Base-by-base conservation (phyloP, 2,329 filamentous ascomycete genomes). In the Ascocoryne sarcoides region DNA sequence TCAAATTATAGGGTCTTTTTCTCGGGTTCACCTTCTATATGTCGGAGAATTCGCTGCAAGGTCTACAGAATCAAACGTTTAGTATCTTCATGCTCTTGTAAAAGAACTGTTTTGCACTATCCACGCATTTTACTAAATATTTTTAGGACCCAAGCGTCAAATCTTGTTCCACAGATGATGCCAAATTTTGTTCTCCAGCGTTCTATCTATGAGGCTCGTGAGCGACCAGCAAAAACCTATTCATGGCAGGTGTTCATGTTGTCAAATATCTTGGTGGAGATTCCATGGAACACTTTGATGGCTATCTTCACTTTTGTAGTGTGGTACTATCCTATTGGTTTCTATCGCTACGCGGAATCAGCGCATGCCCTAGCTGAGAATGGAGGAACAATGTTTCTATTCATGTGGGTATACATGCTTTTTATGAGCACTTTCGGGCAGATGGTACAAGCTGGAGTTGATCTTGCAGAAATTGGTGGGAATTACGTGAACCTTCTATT, bases 261-360 rank as follows among this genome's bases (percentile, higher is more conserved):
- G 0, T 84, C 83, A 40, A 79, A 84, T 28, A 83, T 94, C 47
- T 65, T 88, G 21, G 85, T 89, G 42, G 89, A 95, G 61, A 66
- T 95, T 3, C 85, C 87, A 0, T 95, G 84, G 79, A 87, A 92
- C 57, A 37, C 45, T 1, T 62, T 92, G 31, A 81, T 84, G 71
- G 75, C 78, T 3, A 70, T 80, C n/a, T 64, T 93, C 50, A 81
- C 88, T 66, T 94, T 70, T 67, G 71, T 86, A 55, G 79, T 71
- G 59, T 90, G 84, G 75, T 94, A 94, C 68, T 95, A 89, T 60
- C 85, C 86, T 1, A 75, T 92, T 38, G 85, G 84, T 2, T 72
- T 90, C 10, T 78, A 85, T 60, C 63, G 65, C 46, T 89, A 90
- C 56, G 83, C 84, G 2, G 64, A 69, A 12, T 67, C 67, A 1